phyloP scores from a whole-genome alignment of 1,284 basidiomycete genomes.

The Sphaerobolus stellatus region DNA sequence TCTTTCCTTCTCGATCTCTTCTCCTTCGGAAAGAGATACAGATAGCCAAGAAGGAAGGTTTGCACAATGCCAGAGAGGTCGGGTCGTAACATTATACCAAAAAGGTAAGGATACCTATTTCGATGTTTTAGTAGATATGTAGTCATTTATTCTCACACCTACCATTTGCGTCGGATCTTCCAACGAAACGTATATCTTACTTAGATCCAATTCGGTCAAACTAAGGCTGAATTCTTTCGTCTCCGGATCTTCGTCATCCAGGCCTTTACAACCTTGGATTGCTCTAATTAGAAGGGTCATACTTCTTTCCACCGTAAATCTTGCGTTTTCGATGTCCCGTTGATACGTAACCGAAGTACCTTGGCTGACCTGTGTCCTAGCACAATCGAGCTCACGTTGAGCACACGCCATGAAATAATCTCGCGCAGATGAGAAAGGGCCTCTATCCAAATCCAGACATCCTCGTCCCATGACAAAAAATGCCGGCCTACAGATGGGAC shows the following conservation, averaged over 20 bases:
- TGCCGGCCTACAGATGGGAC: slow-evolving; percentile 26
- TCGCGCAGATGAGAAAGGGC: slow-evolving; percentile 29
- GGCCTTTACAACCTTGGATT: slow-evolving; percentile 28
- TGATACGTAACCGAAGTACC: slow-evolving; percentile 33
- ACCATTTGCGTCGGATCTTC: slow-evolving; percentile 31
- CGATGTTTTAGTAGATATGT: background rate
- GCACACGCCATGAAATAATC: slow-evolving; percentile 35
- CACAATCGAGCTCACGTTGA: slow-evolving; percentile 34
- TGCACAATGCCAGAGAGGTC: slow-evolving; percentile 35
- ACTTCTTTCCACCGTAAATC: slow-evolving; percentile 31
- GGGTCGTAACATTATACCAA: slow-evolving; percentile 29
- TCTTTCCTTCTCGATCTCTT: slow-evolving; percentile 18
- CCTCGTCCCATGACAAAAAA: slow-evolving; percentile 32
- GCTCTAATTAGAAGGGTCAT: slow-evolving; percentile 30
- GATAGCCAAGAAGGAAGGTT: slow-evolving; percentile 33
- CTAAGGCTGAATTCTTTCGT: slow-evolving; percentile 32
- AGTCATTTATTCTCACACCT: slow-evolving; percentile 8
- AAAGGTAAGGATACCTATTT: slow-evolving; percentile 26
- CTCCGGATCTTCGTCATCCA: slow-evolving; percentile 32
- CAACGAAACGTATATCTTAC: slow-evolving; percentile 30
- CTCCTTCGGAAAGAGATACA: slow-evolving; percentile 24
- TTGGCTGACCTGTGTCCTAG: slow-evolving; percentile 30
- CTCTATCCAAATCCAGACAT: slow-evolving; percentile 30
- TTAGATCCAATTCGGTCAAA: slow-evolving; percentile 29
- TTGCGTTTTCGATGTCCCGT: slow-evolving; percentile 28